Evolutionary conservation across 2,329 filamentous ascomycete species (phyloP), one percentile per base, ranked within the genome.

Genomic region (Verticillium tricorpus): DNA sequence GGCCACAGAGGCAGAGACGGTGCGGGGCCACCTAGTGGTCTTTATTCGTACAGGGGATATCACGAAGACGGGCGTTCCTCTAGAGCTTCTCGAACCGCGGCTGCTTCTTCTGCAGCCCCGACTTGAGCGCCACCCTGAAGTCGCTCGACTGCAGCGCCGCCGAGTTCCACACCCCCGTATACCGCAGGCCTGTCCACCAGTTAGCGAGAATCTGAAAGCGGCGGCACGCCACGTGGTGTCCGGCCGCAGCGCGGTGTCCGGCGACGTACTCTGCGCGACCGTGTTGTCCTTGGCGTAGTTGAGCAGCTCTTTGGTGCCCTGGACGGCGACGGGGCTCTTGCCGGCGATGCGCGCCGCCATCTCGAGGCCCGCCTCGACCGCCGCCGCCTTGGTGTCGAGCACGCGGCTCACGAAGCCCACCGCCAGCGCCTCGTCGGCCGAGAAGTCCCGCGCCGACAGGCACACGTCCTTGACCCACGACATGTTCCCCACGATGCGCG

Each of bases 251-350:
- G 5, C 22, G 5, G 11, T 9, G 17, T 58, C 28, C 32, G 25
- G 81, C 85, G 25, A 82, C 85, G 71, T 73, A 89, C 89, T 92
- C 68, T 96, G 92, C 56, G 84, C 85, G 32, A 96, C 86, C 2
- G 83, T 81, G 73, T 93, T 86, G 74, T 96, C 93, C 69, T 91
- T 83, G 37, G 89, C 90, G 71, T 89, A 92, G 74, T 95, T 93
- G 71, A 97, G 72, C 65, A 96, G 76, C 77, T 95, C 90, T 80
- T 97, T 97, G 9, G 93, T 96, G 6, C 91, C 89, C 78, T 92
- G 86, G 66, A 94, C 90, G 1, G 92, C 93, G 25, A 98, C 88
- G 0, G 94, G 94, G 70, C 91, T 95, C 83, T 97, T 97, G 19
- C 74, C 79, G 32, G 91, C 90, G 62, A 97, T 85, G 69, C 87